Percentiles rank a stretch among this genome's conserved stretches.
These are phyloP conservation scores for Aspergillus baeticus DNA, from an alignment of 495 filamentous ascomycete genomes.

Conservation along the genomic window DNA sequence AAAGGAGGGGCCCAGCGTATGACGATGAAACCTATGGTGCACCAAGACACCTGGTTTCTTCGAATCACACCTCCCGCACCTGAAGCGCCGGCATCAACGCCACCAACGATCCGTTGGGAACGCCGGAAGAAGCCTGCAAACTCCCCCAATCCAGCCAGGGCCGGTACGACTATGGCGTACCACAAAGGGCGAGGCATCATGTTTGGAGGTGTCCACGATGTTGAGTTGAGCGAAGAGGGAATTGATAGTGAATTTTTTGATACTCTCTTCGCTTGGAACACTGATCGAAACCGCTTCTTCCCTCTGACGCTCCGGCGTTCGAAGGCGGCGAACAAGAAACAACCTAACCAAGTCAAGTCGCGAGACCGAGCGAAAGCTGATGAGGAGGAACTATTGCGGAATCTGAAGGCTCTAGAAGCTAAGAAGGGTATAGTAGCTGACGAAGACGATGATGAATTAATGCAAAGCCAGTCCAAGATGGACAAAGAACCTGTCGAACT, in stretches of 20 bases:
- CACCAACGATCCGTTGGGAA: conserved; percentile 83
- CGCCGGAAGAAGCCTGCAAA: conserved; percentile 89
- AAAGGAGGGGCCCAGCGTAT: conserved; percentile 64
- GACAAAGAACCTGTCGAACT: conserved; percentile 56
- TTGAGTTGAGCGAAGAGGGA: conserved; percentile 89
- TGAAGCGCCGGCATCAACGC: conserved; percentile 58
- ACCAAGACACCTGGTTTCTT: conserved; percentile 93
- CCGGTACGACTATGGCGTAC: conserved; percentile 85
- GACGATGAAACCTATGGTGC: conserved; percentile 78
- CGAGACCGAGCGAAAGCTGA: conserved; percentile 74
- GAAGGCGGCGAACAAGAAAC: conserved; percentile 57
- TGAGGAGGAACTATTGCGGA: conserved; percentile 84
- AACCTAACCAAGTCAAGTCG: conserved; percentile 52
- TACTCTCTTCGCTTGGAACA: conserved; percentile 82
- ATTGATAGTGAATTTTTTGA: conserved; percentile 98
- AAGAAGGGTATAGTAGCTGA: conserved; percentile 58
- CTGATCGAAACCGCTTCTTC: conserved; percentile 93
- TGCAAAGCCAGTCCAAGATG: conserved; percentile 33
- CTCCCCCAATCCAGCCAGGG: conserved; percentile 75
- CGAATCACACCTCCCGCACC: conserved; percentile 69
- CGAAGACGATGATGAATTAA: conserved; percentile 53
- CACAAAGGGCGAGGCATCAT: conserved; percentile 90
- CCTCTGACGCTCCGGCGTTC: conserved; percentile 73
- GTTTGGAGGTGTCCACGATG: conserved; percentile 94
- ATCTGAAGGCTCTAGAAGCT: conserved; percentile 76